Percentiles rank a stretch among this genome's conserved stretches.
phyloP scores from a whole-genome alignment of 306 rosid genomes.

The Oemleria cerasiformis region DNA sequence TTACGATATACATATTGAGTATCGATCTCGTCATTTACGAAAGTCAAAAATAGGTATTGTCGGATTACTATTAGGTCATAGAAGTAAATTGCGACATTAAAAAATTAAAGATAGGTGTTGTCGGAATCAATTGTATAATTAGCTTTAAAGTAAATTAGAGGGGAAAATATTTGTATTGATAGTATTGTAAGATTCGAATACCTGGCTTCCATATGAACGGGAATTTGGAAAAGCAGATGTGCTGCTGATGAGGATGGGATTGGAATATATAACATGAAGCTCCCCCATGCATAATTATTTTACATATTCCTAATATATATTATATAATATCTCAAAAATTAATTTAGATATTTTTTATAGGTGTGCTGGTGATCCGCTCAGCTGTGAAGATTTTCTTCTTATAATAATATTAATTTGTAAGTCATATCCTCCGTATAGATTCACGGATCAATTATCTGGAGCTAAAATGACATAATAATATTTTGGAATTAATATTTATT shows the following conservation, averaged over 20 bases:
- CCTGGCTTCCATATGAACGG: background rate
- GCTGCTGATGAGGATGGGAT: background rate
- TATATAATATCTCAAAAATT: background rate
- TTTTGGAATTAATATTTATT: too few relatives aligned
- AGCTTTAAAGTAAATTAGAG: background rate
- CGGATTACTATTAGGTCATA: too few relatives aligned
- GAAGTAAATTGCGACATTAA: too few relatives aligned
- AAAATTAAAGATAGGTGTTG: background rate
- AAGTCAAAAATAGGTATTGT: too few relatives aligned
- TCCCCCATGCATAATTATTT: background rate
- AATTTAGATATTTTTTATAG: background rate
- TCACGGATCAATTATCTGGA: too few relatives aligned
- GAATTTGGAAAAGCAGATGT: background rate
- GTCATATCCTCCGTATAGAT: too few relatives aligned
- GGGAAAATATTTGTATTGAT: background rate
- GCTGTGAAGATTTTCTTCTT: background rate
- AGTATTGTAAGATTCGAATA: background rate
- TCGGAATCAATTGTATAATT: background rate
- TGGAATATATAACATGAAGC: background rate
- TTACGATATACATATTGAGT: too few relatives aligned
- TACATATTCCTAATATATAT: background rate
- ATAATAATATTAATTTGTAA: too few relatives aligned
- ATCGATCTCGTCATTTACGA: too few relatives aligned
- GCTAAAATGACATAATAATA: too few relatives aligned
- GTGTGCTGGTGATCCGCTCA: background rate